Conservation (phyloP, 352 stramenopile genomes). For the Phytophthora tentaculata region DNA sequence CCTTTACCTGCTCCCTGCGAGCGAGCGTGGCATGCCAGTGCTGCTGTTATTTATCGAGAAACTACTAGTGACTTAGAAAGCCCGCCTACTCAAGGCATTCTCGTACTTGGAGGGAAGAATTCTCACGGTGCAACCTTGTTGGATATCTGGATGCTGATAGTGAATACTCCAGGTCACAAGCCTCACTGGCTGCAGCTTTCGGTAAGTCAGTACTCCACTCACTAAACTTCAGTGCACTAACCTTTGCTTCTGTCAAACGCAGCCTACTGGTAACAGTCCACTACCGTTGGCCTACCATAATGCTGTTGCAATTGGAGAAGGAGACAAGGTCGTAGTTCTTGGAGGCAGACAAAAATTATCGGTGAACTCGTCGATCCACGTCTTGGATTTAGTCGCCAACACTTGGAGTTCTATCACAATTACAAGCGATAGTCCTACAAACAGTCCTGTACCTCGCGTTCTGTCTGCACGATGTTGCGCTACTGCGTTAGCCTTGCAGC, state of each 20-base stretch:
- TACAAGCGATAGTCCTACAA: conserved; percentile 10
- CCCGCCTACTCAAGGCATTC: conserved; percentile 33
- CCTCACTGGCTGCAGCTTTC: conserved; percentile 47
- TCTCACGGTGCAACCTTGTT: conserved; percentile 37
- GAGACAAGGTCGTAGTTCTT: conserved; percentile 52
- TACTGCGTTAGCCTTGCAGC: conserved; percentile 36
- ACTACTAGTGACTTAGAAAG: conserved; percentile 21
- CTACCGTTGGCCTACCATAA: conserved; percentile 60
- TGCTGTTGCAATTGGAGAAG: conserved; percentile 43
- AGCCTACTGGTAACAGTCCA: conserved; percentile 58
- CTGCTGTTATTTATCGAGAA: conserved; percentile 27
- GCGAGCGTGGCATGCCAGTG: conserved; percentile 58
- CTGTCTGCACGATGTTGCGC: conserved; percentile 45
- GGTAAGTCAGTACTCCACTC: conserved; percentile 24
- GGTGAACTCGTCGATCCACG: conserved; percentile 45
- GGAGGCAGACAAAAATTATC: conserved; percentile 42
- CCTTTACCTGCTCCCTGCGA: conserved; percentile 9
- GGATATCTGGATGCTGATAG: conserved; percentile 56
- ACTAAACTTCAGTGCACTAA: background rate
- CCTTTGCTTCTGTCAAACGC: background rate
- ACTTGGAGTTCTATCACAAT: conserved; percentile 47
- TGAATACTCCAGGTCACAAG: conserved; percentile 29
- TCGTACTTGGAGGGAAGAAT: conserved; percentile 59
- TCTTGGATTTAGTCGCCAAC: conserved; percentile 60
- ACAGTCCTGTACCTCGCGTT: background rate